A percentile compares a stretch with the other conserved stretches of the same genome.
Evolutionary conservation across 192 early-diverging fungal species (phyloP).

Genomic region (Borealophlyctis nickersoniae): DNA sequence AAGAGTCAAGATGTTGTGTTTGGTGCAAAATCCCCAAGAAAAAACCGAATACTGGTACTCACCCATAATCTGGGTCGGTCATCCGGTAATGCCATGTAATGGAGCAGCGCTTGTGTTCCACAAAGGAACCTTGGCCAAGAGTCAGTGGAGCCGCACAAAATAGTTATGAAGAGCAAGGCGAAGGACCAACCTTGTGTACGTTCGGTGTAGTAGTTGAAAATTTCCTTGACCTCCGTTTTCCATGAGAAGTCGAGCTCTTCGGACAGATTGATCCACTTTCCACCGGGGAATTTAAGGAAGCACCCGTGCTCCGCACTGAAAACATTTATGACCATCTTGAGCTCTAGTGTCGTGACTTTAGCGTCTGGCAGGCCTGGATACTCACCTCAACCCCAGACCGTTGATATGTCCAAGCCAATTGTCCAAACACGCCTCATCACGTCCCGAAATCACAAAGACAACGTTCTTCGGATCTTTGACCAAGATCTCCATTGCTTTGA

Average conservation of each 20-base stretch:
- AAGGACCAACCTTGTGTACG: conserved; percentile 79
- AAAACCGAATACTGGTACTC: too few species aligned
- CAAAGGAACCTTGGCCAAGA: conserved; percentile 65
- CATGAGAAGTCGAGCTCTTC: conserved; percentile 77
- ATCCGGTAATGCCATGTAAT: conserved; percentile 97
- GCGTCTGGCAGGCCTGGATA: too few species aligned
- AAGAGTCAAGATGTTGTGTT: too few species aligned
- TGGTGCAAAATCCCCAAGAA: too few species aligned
- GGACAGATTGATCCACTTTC: conserved; percentile 59
- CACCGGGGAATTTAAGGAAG: conserved; percentile 82
- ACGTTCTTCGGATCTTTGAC: conserved; percentile 76
- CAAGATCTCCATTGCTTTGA: conserved; percentile 66
- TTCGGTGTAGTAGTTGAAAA: conserved; percentile 94
- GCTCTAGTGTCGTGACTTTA: too few species aligned
- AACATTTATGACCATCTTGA: too few species aligned
- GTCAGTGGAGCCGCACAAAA: too few species aligned
- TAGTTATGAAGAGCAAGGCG: conserved; percentile 5
- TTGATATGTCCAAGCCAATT: conserved; percentile 77
- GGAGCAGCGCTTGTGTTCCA: conserved; percentile 89
- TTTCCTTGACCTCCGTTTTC: conserved; percentile 90
- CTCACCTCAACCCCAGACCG: conserved; percentile 62
- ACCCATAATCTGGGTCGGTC: conserved; percentile 92
- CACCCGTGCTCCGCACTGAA: conserved; percentile 92
- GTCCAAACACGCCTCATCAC: conserved; percentile 80
- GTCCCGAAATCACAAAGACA: conserved; percentile 89